Evolutionary conservation across 495 filamentous ascomycete genomes (phyloP), one percentile per base, ranked within the genome.

Genomic region (Paragyromitra xinjiangensis): DNA sequence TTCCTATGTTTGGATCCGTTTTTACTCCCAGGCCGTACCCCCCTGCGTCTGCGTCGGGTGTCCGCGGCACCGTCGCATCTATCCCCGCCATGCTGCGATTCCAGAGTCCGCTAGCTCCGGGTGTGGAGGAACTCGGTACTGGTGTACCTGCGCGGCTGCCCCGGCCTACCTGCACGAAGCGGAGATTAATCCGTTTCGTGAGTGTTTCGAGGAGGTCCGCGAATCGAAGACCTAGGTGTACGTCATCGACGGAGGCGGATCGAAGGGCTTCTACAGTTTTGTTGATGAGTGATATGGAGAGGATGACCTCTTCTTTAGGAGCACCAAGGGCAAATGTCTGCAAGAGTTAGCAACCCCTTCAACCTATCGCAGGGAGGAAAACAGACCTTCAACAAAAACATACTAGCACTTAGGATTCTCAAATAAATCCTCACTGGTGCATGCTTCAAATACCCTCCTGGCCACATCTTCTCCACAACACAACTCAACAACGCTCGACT

Each of bases 391-490:
- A 99, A 89, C 53, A 98, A 87, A 83, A 99, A 97, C 87, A 98
- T 97, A 80, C 94, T 94, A 26, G 93, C 94, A 68, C 92, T 94
- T 78, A 98, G 89, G 81, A 99, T 97, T 61, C 95, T 90, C 86
- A 98, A 96, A 81, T 94, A 97, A 0, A 96, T 97, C 55, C 95
- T 88, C 24, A 98, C 94, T 0, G 95, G 94, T 0, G 93, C 93
- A 81, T 98, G 95, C 81, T 93, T 93, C 29, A 99, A 90, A 77
- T 93, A 94, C 59, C 92, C 93, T 2, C 88, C 89, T 0, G 94
- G 94, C 19, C 93, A 87, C 42, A 99, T 89, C 2, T 90, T 91
- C 42, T 98, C 91, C 6, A 96, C 90, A 0, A 98, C 94, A 0
- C 90, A 92, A 40, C 88, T 86, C 19, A 99, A 87, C 19, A 98